phyloP scores from a whole-genome alignment of 2,329 filamentous ascomycete genomes.

The Xylaria multiplex region DNA sequence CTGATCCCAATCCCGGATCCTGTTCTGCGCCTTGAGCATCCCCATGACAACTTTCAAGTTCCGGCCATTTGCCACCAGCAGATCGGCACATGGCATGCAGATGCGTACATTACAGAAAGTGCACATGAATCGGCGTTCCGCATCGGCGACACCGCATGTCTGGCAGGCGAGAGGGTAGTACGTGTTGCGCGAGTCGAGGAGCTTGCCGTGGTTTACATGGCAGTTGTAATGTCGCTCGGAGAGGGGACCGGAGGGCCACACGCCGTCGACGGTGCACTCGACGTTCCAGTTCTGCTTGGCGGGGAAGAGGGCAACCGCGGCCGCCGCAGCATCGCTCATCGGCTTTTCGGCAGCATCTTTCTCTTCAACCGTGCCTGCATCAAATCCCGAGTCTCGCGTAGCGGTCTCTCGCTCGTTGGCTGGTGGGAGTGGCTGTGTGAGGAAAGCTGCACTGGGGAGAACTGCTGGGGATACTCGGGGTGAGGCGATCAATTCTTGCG shows the following conservation, averaged over 20 bases:
- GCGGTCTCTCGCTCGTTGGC: constrained; percentile 37
- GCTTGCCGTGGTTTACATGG: constrained; percentile 58
- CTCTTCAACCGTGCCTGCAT: neutral
- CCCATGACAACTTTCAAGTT: constrained; percentile 57
- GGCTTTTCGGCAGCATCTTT: neutral
- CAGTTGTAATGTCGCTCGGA: constrained; percentile 56
- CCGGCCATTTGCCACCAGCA: constrained; percentile 54
- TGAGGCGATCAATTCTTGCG: constrained; percentile 14
- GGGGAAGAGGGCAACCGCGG: constrained; percentile 41
- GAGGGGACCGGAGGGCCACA: constrained; percentile 55
- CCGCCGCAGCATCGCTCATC: constrained; percentile 27
- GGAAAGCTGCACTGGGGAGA: constrained; percentile 17
- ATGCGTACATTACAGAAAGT: constrained; percentile 63
- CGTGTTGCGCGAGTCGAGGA: constrained; percentile 60
- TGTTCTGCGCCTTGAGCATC: constrained; percentile 43
- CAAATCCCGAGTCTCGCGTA: constrained; percentile 18
- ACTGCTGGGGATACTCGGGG: constrained; percentile 27
- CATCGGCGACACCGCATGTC: constrained; percentile 60
- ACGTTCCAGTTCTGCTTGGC: constrained; percentile 25
- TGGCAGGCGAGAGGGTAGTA: constrained; percentile 65
- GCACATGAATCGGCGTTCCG: constrained; percentile 59
- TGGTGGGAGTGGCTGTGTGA: constrained; percentile 14
- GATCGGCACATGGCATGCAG: constrained; percentile 59
- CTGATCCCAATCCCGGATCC: constrained; percentile 25
- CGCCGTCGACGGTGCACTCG: constrained; percentile 31